Conservation (phyloP, 2,329 filamentous ascomycete genomes). For the Bimuria novae-zelandiae region DNA sequence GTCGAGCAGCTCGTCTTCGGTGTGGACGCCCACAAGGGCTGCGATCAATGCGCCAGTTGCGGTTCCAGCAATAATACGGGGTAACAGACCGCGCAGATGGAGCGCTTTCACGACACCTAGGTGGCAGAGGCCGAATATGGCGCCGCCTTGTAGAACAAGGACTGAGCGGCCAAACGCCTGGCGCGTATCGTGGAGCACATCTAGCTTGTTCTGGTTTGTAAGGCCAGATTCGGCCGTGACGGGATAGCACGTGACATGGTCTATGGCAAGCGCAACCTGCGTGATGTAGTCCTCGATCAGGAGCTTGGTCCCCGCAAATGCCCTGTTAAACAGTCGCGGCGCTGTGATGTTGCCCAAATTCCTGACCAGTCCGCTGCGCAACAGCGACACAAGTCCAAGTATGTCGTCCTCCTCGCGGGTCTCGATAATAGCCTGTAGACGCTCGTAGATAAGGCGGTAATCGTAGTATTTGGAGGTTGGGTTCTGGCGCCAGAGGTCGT, state of each 20-base stretch:
- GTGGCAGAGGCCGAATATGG: conserved; percentile 90
- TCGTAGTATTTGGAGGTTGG: conserved; percentile 82
- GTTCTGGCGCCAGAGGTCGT: conserved; percentile 85
- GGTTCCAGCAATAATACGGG: conserved; percentile 88
- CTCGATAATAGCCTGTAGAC: conserved; percentile 70
- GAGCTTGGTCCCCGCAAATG: conserved; percentile 86
- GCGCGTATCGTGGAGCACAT: conserved; percentile 83
- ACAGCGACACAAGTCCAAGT: conserved; percentile 74
- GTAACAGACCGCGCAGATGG: conserved; percentile 77
- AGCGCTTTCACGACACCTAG: conserved; percentile 88
- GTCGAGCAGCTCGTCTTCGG: conserved; percentile 77
- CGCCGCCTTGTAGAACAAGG: conserved; percentile 84
- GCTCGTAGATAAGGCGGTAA: conserved; percentile 79
- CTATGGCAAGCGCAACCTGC: conserved; percentile 78
- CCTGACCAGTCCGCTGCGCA: conserved; percentile 76
- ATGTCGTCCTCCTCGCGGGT: conserved; percentile 74
- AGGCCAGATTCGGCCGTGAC: conserved; percentile 59
- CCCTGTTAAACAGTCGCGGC: conserved; percentile 78
- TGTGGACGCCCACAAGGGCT: conserved; percentile 84
- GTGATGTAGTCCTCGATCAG: conserved; percentile 90
- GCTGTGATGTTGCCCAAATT: conserved; percentile 92
- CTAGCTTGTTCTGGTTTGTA: conserved; percentile 78
- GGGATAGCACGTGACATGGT: conserved; percentile 72
- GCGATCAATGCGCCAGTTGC: conserved; percentile 89
- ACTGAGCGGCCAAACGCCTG: conserved; percentile 87